Evolutionary conservation across 108 stramenopile genomes (phyloP).

Genomic region (Aurantiochytrium sp.): DNA sequence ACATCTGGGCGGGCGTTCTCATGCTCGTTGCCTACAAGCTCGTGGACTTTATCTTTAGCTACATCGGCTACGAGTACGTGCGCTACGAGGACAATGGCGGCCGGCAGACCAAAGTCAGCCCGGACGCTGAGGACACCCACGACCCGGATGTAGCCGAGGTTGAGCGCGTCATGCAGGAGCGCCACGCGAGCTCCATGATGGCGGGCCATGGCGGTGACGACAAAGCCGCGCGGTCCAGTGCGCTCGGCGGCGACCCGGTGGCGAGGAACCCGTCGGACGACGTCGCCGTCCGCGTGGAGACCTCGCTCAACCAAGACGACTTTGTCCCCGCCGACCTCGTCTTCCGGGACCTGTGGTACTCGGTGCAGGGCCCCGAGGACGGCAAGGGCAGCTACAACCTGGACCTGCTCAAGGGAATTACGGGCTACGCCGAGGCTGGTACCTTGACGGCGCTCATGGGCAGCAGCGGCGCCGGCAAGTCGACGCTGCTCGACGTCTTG

Average conservation of each 20-base stretch:
- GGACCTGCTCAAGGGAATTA: conserved; percentile 33
- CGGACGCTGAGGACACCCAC: background rate
- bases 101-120: background rate
- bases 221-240: too few relatives aligned
- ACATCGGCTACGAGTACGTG: background rate
- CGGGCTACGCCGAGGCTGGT: conserved; percentile 32
- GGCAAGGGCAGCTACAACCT: background rate
- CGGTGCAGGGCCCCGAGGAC: background rate
- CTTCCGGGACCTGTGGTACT: background rate
- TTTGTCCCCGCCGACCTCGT: background rate
- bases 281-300: background rate
- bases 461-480: conserved; percentile 58
- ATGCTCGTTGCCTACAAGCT: background rate
- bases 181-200: background rate
- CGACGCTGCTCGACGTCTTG: conserved; percentile 61
- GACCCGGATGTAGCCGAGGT: background rate
- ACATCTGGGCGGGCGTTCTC: background rate
- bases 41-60: background rate
- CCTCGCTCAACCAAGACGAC: background rate
- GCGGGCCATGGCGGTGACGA: too few relatives aligned
- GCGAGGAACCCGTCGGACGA: too few relatives aligned
- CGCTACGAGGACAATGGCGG: background rate
- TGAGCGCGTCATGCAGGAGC: background rate
- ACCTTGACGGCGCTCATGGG: conserved; percentile 45
- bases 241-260: too few relatives aligned